Evolutionary conservation across 768 basidiomycete genomes (phyloP).

Genomic region (Mrakia blollopis): DNA sequence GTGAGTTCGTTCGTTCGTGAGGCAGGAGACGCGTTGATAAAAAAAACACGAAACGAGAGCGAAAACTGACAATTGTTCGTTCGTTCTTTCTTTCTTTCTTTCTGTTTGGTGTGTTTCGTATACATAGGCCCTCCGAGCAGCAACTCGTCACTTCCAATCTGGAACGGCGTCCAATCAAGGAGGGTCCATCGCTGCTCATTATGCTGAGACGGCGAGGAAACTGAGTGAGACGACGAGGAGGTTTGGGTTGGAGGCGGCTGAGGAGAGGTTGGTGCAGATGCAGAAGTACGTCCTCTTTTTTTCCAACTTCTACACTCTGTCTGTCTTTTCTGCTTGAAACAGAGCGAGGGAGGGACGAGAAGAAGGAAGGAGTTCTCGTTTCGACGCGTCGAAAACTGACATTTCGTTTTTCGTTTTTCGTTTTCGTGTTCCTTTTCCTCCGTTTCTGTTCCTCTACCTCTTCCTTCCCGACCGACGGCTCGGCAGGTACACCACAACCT

Average conservation of each 20-base stretch:
- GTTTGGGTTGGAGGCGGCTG: background rate
- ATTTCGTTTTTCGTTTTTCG: background rate
- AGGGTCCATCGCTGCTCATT: conserved; percentile 8
- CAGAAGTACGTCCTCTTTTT: background rate
- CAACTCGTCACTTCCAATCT: background rate
- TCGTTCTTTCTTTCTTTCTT: background rate
- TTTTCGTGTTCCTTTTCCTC: background rate
- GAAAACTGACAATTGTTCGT: background rate
- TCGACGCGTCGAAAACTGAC: background rate
- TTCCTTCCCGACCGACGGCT: too few species aligned
- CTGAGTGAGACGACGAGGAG: background rate
- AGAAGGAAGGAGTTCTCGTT: background rate
- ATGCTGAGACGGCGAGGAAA: conserved; percentile 19
- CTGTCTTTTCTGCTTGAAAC: too few species aligned
- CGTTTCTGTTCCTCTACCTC: too few species aligned
- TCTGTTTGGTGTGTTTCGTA: background rate
- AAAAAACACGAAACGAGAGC: too few species aligned
- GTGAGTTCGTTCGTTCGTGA: conserved; percentile 11
- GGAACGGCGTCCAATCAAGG: conserved; percentile 13
- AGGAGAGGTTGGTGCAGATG: background rate
- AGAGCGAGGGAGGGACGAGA: too few species aligned
- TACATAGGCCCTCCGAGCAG: conserved; percentile 15
- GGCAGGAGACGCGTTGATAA: background rate
- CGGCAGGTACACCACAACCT: conserved; percentile 16
- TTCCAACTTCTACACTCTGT: background rate